Conservation (phyloP, 208 protist genomes). For the Phytomonas sp. region DNA sequence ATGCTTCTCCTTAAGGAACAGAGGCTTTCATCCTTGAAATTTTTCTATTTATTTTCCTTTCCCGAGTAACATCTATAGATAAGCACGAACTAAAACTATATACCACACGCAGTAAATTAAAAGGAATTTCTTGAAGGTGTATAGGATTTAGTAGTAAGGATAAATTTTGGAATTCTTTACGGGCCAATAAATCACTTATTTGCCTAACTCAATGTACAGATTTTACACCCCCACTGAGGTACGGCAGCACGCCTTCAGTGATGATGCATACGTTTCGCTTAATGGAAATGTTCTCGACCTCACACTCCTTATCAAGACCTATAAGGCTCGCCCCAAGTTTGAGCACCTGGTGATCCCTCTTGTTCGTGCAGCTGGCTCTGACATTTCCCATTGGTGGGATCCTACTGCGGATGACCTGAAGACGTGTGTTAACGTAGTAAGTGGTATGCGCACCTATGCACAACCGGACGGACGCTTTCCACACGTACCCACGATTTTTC, state of each 20-base stretch:
- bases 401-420: conserved; percentile 56
- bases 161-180: background rate
- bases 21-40: background rate
- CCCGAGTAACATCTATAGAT: background rate
- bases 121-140: background rate
- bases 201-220: conserved; percentile 31
- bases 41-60: background rate
- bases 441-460: conserved; percentile 78
- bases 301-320: conserved; percentile 69
- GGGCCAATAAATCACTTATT: background rate
- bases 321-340: conserved; percentile 40
- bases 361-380: conserved; percentile 70
- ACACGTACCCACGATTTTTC: conserved; percentile 79
- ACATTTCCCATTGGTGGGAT: conserved; percentile 93
- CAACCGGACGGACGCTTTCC: conserved; percentile 84
- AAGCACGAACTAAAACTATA: background rate
- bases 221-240: conserved; percentile 89
- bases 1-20: background rate
- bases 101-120: background rate
- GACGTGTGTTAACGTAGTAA: conserved; percentile 76
- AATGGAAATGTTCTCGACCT: conserved; percentile 89
- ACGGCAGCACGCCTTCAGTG: conserved; percentile 75
- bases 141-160: background rate
- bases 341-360: conserved; percentile 65
- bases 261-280: conserved; percentile 85